Conservation (phyloP, 768 basidiomycete genomes). For the Serendipita sp. region DNA sequence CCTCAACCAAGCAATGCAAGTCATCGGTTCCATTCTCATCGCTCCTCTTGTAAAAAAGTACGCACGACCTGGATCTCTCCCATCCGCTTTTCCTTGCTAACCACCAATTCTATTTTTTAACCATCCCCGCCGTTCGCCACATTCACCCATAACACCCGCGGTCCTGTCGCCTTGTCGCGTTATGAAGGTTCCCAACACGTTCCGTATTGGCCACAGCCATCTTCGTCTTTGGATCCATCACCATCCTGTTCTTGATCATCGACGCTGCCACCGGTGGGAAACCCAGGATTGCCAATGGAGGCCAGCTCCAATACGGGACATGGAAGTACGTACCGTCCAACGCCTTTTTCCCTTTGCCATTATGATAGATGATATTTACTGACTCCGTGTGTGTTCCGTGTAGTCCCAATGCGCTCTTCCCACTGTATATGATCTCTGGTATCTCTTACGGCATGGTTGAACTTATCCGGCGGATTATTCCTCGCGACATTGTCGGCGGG, state of each 20-base stretch:
- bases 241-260: constrained; percentile 14
- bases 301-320: neutral
- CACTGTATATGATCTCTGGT: constrained; percentile 16
- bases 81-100: neutral
- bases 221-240: constrained; percentile 16
- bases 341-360: neutral
- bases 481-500: constrained; percentile 14
- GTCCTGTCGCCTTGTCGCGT: neutral
- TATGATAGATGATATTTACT: neutral
- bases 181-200: constrained; percentile 13
- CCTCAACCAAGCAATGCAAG: constrained; percentile 17
- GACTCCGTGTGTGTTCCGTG: neutral
- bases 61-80: neutral
- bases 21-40: constrained; percentile 16
- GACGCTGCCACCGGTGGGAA: constrained; percentile 10
- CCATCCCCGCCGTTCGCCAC: constrained; percentile 8
- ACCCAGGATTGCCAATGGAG: neutral
- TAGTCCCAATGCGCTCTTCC: constrained; percentile 9
- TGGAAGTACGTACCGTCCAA: neutral
- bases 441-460: constrained; percentile 19
- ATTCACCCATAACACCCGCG: neutral
- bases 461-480: constrained; percentile 18
- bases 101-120: constrained; percentile 2
- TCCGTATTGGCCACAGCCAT: constrained; percentile 16
- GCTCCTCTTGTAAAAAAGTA: constrained; percentile 17